Percentiles rank a stretch among this genome's conserved stretches.
phyloP scores from a whole-genome alignment of 2,329 filamentous ascomycete genomes.

The Calycina herbarum region DNA sequence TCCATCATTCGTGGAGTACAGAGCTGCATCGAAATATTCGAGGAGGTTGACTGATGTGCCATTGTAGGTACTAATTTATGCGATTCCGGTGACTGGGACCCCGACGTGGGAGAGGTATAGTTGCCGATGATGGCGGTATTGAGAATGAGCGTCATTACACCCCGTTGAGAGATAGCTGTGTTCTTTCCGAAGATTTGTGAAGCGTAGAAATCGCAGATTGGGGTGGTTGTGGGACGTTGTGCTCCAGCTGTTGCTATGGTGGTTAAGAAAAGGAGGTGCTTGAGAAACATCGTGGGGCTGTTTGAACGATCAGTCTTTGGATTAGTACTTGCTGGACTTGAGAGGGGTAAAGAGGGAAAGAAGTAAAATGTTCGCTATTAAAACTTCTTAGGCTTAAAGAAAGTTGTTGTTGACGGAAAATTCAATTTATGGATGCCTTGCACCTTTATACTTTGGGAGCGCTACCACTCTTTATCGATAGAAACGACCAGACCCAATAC shows the following conservation, averaged over 20 bases:
- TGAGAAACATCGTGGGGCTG: background rate
- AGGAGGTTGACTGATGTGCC: constrained; percentile 53
- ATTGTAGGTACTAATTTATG: constrained; percentile 49
- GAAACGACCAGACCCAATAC: background rate
- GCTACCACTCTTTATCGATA: background rate
- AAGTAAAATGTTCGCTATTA: background rate
- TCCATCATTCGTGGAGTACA: constrained; percentile 53
- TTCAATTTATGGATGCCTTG: background rate
- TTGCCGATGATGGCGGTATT: constrained; percentile 64
- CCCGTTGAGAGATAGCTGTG: constrained; percentile 56
- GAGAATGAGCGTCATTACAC: constrained; percentile 54
- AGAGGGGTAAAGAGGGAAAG: background rate
- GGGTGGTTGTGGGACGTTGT: constrained; percentile 14
- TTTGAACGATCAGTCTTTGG: background rate
- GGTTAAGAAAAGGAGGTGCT: background rate
- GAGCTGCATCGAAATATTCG: constrained; percentile 56
- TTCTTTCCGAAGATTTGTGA: constrained; percentile 42
- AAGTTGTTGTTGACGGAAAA: background rate
- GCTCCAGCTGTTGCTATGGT: background rate
- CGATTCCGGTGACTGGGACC: constrained; percentile 53
- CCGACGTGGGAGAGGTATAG: constrained; percentile 53
- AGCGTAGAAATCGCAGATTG: constrained; percentile 27
- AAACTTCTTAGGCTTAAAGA: background rate
- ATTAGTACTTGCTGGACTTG: background rate
- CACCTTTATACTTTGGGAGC: background rate